Conservation (phyloP, 768 basidiomycete genomes). For the Mycena crocata region DNA sequence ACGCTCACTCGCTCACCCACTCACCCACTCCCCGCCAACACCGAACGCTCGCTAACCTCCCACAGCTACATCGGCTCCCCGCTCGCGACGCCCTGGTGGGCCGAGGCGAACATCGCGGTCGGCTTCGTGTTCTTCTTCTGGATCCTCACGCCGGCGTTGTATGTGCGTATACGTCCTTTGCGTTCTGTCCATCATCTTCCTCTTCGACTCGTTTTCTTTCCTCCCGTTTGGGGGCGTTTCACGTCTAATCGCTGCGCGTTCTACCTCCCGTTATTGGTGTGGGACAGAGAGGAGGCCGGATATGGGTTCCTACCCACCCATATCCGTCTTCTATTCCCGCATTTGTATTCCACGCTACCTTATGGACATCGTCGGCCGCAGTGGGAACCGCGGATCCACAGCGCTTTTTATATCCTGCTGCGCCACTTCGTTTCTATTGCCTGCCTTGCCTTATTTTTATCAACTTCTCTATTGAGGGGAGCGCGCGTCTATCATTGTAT, state of each 20-base stretch:
- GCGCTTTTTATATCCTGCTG: neutral
- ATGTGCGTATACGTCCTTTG: constrained; percentile 48
- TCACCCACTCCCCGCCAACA: too few species aligned
- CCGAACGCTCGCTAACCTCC: neutral
- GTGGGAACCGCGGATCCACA: neutral
- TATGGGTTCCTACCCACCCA: too few species aligned
- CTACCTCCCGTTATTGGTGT: too few species aligned
- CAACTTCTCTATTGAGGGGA: too few species aligned
- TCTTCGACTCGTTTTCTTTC: neutral
- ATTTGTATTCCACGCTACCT: neutral
- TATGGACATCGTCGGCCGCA: neutral
- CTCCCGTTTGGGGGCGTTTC: too few species aligned
- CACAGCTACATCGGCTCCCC: constrained; percentile 47
- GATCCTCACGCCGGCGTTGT: constrained; percentile 41
- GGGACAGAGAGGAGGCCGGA: too few species aligned
- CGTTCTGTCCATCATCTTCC: neutral
- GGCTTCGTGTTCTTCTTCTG: constrained; percentile 59
- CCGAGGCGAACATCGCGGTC: constrained; percentile 44
- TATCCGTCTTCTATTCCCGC: neutral
- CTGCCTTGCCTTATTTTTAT: too few species aligned
- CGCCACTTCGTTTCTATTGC: neutral
- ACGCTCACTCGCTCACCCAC: too few species aligned
- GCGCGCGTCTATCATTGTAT: too few species aligned
- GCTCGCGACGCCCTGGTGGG: constrained; percentile 54
- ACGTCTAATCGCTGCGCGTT: too few species aligned